Evolutionary conservation across 306 rosid species (phyloP).

Genomic region (Begonia peltatifolia): DNA sequence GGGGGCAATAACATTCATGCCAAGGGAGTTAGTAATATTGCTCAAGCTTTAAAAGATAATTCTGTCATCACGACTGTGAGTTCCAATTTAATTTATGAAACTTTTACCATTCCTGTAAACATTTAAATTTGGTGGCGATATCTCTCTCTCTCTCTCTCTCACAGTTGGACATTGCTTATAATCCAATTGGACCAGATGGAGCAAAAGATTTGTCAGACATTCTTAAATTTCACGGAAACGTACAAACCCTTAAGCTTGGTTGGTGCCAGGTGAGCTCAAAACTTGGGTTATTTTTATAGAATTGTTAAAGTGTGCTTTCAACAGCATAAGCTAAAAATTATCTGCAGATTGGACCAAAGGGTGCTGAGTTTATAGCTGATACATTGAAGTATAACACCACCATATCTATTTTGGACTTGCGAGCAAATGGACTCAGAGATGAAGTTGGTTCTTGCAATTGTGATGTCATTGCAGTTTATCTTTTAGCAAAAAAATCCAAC

Average conservation of each 20-base stretch:
- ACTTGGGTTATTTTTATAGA: not conserved
- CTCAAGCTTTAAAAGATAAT: constrained; percentile 79
- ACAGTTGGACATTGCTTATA: constrained; percentile 86
- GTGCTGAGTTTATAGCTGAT: constrained; percentile 81
- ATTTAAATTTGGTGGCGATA: constrained; percentile 4
- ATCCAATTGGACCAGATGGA: constrained; percentile 97
- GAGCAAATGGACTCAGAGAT: constrained; percentile 85
- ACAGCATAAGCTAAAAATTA: constrained; percentile 5
- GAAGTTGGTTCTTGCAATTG: constrained; percentile 40
- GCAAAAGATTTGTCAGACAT: constrained; percentile 82
- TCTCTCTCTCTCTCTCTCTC: not conserved
- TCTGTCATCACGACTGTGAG: constrained; percentile 66
- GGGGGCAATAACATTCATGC: constrained; percentile 87
- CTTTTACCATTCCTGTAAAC: not conserved
- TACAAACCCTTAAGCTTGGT: constrained; percentile 84
- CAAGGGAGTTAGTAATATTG: constrained; percentile 48
- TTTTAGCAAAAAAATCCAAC: not conserved
- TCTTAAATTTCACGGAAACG: constrained; percentile 75
- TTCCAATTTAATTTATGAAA: constrained; percentile 2
- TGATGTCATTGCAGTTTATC: not conserved
- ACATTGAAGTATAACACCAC: constrained; percentile 83
- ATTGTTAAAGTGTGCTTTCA: not conserved
- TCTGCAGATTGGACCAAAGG: constrained; percentile 87
- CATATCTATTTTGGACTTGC: constrained; percentile 67
- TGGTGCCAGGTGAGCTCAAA: constrained; percentile 82